Evolutionary conservation across 352 stramenopile genomes (phyloP).

Genomic region (Phytophthora rubi): DNA sequence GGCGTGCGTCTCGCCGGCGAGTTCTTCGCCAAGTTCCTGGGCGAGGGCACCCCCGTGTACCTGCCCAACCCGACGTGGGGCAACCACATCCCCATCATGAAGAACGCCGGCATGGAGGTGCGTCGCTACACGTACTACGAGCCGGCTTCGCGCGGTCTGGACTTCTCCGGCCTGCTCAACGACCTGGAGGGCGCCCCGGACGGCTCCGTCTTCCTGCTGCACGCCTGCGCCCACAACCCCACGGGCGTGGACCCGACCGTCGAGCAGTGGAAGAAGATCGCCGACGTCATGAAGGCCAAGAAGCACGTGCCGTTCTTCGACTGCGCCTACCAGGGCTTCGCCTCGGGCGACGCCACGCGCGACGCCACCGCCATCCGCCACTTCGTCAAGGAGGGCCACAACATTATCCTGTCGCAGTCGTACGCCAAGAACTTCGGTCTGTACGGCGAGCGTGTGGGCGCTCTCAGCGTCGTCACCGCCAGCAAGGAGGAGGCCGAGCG

Average conservation of each 20-base stretch:
- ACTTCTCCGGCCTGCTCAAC: constrained; percentile 95
- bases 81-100: constrained; percentile 98
- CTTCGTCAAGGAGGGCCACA: constrained; percentile 99
- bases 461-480: constrained; percentile 95
- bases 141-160: constrained; percentile 83
- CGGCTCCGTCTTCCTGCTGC: constrained; percentile 96
- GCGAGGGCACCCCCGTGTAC: constrained; percentile 94
- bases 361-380: constrained; percentile 96
- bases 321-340: constrained; percentile 99
- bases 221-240: constrained; percentile 99
- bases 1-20: constrained; percentile 96
- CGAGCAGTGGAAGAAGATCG: constrained; percentile 99
- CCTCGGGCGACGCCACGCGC: constrained; percentile 95
- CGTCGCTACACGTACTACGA: constrained; percentile 89
- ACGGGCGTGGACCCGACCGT: constrained; percentile 97
- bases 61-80: constrained; percentile 99
- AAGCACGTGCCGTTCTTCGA: constrained; percentile 99
- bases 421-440: constrained; percentile 99
- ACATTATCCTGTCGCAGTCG: constrained; percentile 97
- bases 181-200: constrained; percentile 95
- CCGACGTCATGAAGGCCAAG: constrained; percentile 94
- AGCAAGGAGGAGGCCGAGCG: constrained; percentile 95
- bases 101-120: constrained; percentile 85
- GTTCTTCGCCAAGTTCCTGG: constrained; percentile 93
- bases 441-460: constrained; percentile 98